These are phyloP conservation scores for Pleurotus cornucopiae DNA, from an alignment of 768 basidiomycete genomes.

Conservation along the genomic window DNA sequence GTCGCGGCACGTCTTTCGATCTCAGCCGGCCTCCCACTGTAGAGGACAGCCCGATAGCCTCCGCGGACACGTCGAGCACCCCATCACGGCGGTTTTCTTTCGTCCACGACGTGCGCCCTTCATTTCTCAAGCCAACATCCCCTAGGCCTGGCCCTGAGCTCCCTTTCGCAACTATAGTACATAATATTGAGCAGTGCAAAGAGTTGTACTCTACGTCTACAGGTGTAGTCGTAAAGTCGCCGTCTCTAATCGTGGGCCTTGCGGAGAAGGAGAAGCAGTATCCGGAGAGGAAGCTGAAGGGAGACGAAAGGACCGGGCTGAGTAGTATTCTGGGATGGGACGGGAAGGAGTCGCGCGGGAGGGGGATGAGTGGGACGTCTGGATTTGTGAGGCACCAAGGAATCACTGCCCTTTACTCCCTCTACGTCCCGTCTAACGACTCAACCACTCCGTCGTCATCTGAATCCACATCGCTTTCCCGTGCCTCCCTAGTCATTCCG, in stretches of 20 bases:
- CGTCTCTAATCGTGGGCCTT: conserved; percentile 43
- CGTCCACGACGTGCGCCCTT: conserved; percentile 24
- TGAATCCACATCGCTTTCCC: conserved; percentile 8
- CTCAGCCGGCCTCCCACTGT: conserved; percentile 11
- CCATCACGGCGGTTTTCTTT: conserved; percentile 36
- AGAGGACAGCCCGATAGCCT: conserved; percentile 16
- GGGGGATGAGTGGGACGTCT: conserved; percentile 41
- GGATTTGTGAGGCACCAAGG: conserved; percentile 60
- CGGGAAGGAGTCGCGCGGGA: conserved; percentile 32
- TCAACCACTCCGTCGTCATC: background rate
- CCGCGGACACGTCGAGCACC: conserved; percentile 23
- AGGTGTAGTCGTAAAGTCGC: conserved; percentile 43
- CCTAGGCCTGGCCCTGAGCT: conserved; percentile 12
- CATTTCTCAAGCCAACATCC: conserved; percentile 14
- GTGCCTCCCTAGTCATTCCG: background rate
- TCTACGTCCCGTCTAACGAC: conserved; percentile 25
- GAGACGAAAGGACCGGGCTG: conserved; percentile 54
- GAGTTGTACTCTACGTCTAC: conserved; percentile 50
- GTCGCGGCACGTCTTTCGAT: conserved; percentile 17
- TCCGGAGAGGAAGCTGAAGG: conserved; percentile 37
- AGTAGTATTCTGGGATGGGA: conserved; percentile 60
- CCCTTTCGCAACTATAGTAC: conserved; percentile 35
- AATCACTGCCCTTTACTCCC: conserved; percentile 46
- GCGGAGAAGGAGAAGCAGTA: conserved; percentile 44
- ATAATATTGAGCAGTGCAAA: conserved; percentile 33